A percentile compares a stretch with the other conserved stretches of the same genome.
Conservation (phyloP, 2,329 filamentous ascomycete genomes). For the Aspergillus sp. region DNA sequence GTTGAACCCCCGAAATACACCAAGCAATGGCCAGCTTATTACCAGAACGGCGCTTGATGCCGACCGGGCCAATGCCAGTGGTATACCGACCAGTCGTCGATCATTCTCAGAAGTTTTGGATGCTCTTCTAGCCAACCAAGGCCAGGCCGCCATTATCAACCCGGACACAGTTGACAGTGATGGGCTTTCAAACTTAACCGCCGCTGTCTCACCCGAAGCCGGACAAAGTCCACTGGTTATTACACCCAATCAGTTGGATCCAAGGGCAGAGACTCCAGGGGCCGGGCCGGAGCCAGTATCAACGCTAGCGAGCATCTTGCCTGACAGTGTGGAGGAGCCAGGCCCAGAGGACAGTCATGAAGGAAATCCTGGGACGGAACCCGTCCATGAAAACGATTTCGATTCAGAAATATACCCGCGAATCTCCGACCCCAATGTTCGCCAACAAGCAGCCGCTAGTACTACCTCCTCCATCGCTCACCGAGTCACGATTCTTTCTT, state of each 20-base stretch:
- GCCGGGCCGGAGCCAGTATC: conserved; percentile 9
- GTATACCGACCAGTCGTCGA: conserved; percentile 21
- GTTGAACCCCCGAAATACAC: conserved; percentile 31
- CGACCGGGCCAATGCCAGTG: conserved; percentile 14
- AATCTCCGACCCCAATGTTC: conserved; percentile 18
- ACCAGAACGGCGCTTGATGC: conserved; percentile 13
- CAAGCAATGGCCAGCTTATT: conserved; percentile 18
- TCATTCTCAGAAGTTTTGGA: conserved; percentile 39
- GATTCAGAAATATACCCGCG: conserved; percentile 17
- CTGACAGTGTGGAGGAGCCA: conserved; percentile 33
- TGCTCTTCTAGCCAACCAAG: conserved; percentile 31
- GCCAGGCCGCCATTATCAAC: conserved; percentile 16
- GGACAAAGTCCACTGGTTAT: conserved; percentile 9
- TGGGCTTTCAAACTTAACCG: conserved; percentile 21
- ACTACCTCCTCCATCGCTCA: conserved; percentile 25
- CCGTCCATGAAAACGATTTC: conserved; percentile 11
- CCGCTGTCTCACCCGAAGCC: conserved; percentile 16
- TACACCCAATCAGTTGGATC: conserved; percentile 7
- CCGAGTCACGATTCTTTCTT: conserved; percentile 44
- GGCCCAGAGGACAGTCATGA: conserved; percentile 21
- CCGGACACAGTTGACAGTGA: conserved; percentile 23
- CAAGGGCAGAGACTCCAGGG: conserved; percentile 8
- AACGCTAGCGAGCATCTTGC: conserved; percentile 25
- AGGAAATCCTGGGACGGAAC: conserved; percentile 12
- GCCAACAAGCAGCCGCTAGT: conserved; percentile 13